Evolutionary conservation across 768 basidiomycete species (phyloP).

Genomic region (Hypsizygus marmoreus): DNA sequence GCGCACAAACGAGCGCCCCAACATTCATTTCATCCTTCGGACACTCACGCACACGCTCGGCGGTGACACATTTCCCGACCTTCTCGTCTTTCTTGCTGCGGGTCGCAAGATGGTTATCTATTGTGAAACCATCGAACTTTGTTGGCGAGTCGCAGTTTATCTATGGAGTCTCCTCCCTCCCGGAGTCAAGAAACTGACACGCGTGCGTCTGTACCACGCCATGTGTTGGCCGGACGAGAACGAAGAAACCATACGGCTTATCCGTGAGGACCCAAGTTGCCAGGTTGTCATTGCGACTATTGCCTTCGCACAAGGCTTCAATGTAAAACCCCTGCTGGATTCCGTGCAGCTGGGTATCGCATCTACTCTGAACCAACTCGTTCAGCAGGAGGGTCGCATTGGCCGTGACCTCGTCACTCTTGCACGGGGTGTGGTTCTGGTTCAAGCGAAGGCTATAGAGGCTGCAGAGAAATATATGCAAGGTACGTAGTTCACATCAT

Average conservation of each 20-base stretch:
- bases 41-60: constrained; percentile 1
- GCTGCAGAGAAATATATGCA: constrained; percentile 1
- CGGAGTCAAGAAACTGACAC: not conserved
- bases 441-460: constrained; percentile 3
- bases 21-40: not conserved
- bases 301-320: constrained; percentile 4
- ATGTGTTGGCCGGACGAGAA: constrained; percentile 8
- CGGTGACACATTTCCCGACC: not conserved
- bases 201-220: constrained; percentile 6
- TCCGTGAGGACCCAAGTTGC: constrained; percentile 1
- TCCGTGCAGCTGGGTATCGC: constrained; percentile 3
- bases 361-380: constrained; percentile 2
- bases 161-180: constrained; percentile 5
- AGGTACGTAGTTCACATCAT: no score
- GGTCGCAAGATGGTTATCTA: constrained; percentile 3
- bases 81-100: not conserved
- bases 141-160: not conserved
- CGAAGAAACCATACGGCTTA: constrained; percentile 3
- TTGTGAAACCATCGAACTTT: constrained; percentile 1
- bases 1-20: constrained; percentile 1
- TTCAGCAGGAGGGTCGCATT: constrained; percentile 9
- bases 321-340: constrained; percentile 8
- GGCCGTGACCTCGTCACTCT: constrained; percentile 1
- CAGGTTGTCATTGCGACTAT: not conserved
- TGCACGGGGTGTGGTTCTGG: constrained; percentile 2